phyloP scores from a whole-genome alignment of 306 rosid species.

The Elaeagnus macrophylla region DNA sequence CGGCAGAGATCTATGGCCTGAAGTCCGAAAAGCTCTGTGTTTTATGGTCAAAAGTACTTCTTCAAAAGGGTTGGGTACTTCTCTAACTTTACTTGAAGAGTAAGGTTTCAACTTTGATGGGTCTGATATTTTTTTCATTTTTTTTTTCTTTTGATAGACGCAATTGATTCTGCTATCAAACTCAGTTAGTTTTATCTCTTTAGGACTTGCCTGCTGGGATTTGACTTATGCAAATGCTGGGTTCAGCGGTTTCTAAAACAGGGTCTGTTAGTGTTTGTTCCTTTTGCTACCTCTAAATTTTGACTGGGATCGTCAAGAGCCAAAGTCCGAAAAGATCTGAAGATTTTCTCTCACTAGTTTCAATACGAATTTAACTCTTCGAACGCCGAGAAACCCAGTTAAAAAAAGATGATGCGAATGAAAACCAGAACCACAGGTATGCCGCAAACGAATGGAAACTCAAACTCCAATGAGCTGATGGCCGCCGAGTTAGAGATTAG shows the following conservation, averaged over 20 bases:
- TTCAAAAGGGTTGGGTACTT: conserved; percentile 9
- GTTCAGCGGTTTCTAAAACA: conserved; percentile 33
- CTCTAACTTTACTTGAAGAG: conserved; percentile 9
- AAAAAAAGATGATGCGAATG: conserved; percentile 70
- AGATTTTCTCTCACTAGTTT: not conserved
- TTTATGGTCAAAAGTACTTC: not conserved
- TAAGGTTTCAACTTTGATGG: conserved; percentile 21
- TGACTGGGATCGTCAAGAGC: conserved; percentile 30
- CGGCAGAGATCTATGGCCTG: conserved; percentile 39
- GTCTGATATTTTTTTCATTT: conserved; percentile 23
- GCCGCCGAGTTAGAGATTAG: conserved; percentile 76
- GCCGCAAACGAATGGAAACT: conserved; percentile 31
- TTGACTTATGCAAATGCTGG: conserved; percentile 45
- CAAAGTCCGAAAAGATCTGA: conserved; percentile 43
- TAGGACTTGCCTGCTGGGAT: conserved; percentile 20
- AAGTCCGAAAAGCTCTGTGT: conserved; percentile 11
- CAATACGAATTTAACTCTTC: not conserved
- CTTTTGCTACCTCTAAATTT: conserved; percentile 35
- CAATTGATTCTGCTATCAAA: conserved; percentile 23
- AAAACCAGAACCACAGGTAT: conserved; percentile 44
- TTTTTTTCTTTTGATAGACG: conserved; percentile 18
- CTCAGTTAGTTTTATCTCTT: not conserved
- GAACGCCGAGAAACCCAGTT: not conserved
- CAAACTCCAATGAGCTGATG: conserved; percentile 25
- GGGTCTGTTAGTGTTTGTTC: conserved; percentile 25